A percentile compares a stretch with the other conserved stretches of the same genome.
Evolutionary conservation across 164 flowering plant species (phyloP).

Genomic region (Vitis rupestris): DNA sequence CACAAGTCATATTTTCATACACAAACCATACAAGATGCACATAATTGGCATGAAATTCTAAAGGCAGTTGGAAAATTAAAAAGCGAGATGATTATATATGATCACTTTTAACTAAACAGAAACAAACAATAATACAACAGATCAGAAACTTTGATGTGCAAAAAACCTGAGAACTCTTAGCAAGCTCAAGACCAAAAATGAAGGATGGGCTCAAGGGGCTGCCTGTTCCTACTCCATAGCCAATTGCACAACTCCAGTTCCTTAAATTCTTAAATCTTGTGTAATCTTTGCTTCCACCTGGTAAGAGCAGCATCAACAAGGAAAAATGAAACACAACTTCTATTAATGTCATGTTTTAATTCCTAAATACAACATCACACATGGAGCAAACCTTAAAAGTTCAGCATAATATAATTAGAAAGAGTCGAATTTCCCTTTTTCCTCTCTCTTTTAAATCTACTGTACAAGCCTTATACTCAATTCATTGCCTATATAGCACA

Average conservation of each 20-base stretch:
- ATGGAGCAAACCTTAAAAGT: background rate
- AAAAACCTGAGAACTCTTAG: conserved; percentile 70
- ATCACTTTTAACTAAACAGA: background rate
- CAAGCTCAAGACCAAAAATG: conserved; percentile 90
- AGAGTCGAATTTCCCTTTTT: too few relatives aligned
- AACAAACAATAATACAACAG: background rate
- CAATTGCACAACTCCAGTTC: conserved; percentile 88
- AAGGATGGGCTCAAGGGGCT: conserved; percentile 93
- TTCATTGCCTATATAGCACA: background rate
- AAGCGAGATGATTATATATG: too few relatives aligned
- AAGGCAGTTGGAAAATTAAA: too few relatives aligned
- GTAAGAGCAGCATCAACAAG: conserved; percentile 8
- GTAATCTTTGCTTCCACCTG: conserved; percentile 55
- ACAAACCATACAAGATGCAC: too few relatives aligned
- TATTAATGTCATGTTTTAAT: background rate
- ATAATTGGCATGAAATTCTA: too few relatives aligned
- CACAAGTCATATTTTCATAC: too few relatives aligned
- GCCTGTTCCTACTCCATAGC: conserved; percentile 77
- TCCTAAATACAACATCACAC: background rate
- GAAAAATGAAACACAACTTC: background rate
- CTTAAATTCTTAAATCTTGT: conserved; percentile 45
- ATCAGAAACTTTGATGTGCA: too few relatives aligned
- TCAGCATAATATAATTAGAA: too few relatives aligned
- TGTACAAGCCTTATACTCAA: background rate
- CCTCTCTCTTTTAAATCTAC: too few relatives aligned